These are phyloP conservation scores for Atkinsonella hypoxylon DNA, from an alignment of 2,329 filamentous ascomycete genomes.

Conservation along the genomic window DNA sequence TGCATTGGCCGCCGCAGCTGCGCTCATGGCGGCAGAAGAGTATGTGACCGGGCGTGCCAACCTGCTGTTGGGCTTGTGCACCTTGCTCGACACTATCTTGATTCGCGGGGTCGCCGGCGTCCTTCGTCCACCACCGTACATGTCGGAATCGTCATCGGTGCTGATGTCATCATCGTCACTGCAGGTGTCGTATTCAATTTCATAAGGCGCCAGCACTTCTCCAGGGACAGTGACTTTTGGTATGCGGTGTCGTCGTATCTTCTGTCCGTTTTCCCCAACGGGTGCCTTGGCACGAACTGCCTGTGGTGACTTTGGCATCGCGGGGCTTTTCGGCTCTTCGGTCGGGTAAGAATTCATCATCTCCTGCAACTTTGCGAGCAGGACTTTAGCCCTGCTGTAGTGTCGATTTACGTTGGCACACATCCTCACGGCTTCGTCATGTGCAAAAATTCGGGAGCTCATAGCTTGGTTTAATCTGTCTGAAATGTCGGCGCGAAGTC, in stretches of 20 bases:
- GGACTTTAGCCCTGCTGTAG: conserved; percentile 45
- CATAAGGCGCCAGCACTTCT: conserved; percentile 53
- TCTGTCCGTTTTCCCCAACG: conserved; percentile 32
- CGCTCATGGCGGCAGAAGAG: conserved; percentile 21
- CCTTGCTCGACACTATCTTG: conserved; percentile 32
- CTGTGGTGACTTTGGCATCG: conserved; percentile 41
- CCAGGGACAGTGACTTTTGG: conserved; percentile 54
- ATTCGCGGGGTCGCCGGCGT: conserved; percentile 33
- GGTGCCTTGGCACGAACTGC: conserved; percentile 36
- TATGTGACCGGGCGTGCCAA: conserved; percentile 22
- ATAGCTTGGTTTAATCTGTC: conserved; percentile 41
- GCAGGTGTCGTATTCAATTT: conserved; percentile 48
- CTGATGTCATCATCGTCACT: conserved; percentile 41
- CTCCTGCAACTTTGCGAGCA: conserved; percentile 44
- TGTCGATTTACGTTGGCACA: conserved; percentile 51
- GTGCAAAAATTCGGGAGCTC: conserved; percentile 43
- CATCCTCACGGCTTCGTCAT: conserved; percentile 52
- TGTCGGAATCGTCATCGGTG: conserved; percentile 37
- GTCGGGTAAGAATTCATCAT: conserved; percentile 50
- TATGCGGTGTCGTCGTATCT: conserved; percentile 31
- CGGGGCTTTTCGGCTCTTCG: conserved; percentile 40
- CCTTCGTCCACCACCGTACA: conserved; percentile 23
- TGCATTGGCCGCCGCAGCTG: conserved; percentile 28
- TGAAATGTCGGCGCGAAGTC: conserved; percentile 49
- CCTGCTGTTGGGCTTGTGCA: conserved; percentile 33